These are phyloP conservation scores for Chloranthus sessilifolius DNA, from an alignment of 164 flowering plant genomes.

Conservation along the genomic window DNA sequence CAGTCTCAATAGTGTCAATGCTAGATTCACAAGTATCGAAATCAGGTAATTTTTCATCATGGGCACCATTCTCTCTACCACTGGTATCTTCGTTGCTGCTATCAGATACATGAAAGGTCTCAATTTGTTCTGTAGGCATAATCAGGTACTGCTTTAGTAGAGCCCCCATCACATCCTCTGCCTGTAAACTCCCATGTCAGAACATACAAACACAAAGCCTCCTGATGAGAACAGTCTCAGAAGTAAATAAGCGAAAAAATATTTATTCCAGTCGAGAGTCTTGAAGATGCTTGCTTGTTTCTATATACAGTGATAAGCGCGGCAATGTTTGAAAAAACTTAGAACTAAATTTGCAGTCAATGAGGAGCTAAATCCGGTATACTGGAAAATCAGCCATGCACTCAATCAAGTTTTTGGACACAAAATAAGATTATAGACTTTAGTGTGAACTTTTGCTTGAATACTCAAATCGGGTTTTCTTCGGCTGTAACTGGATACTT, in stretches of 20 bases:
- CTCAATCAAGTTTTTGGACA: no score
- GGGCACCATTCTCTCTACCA: constrained; percentile 21
- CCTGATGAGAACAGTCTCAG: background rate
- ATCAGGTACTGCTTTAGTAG: constrained; percentile 60
- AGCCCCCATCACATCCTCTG: constrained; percentile 87
- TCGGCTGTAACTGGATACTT: no score
- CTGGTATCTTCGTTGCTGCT: constrained; percentile 16
- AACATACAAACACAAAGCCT: background rate
- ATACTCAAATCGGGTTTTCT: no score
- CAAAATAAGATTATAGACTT: no score
- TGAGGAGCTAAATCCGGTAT: no score
- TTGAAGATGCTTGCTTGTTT: no score
- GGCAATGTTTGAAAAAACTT: no score
- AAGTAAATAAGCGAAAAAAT: background rate
- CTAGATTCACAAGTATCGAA: constrained; percentile 10
- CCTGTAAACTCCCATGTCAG: constrained; percentile 37
- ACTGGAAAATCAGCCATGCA: no score
- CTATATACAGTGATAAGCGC: no score
- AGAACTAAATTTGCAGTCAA: no score
- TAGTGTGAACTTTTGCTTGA: no score
- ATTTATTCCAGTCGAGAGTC: no score
- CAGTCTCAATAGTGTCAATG: background rate
- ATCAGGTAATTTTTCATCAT: constrained; percentile 11
- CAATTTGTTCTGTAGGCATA: constrained; percentile 30
- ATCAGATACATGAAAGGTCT: constrained; percentile 19